Percentiles rank a stretch among this genome's conserved stretches.
These are phyloP conservation scores for Penicillium turbatum DNA, from an alignment of 495 filamentous ascomycete species.

Conservation along the genomic window DNA sequence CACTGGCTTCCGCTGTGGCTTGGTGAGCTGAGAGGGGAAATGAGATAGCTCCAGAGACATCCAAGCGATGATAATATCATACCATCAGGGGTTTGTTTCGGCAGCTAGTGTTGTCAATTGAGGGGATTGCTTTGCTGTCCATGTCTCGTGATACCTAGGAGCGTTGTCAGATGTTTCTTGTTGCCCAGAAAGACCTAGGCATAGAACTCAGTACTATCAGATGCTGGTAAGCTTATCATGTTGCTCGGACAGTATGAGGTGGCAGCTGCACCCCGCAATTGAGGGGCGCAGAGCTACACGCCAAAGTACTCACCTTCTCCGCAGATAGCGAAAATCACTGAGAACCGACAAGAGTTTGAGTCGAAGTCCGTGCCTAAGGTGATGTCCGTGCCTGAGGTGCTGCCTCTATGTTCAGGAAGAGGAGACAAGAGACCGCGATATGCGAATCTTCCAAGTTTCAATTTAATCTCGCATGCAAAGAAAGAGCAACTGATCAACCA, in stretches of 20 bases:
- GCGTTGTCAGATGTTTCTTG: not conserved
- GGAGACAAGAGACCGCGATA: not conserved
- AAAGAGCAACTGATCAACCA: slow-evolving; percentile 7
- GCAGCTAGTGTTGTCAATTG: not conserved
- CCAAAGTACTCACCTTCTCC: not conserved
- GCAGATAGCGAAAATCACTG: not conserved
- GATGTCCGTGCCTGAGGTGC: not conserved
- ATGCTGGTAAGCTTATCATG: not conserved
- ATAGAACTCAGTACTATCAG: not conserved
- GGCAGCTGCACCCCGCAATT: slow-evolving; percentile 29
- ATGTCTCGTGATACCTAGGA: not conserved
- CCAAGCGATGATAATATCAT: no score
- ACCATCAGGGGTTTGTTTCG: not conserved
- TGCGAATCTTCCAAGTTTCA: not conserved
- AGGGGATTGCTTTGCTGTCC: not conserved
- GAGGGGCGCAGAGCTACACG: not conserved
- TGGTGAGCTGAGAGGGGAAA: not conserved
- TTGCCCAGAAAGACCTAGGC: not conserved
- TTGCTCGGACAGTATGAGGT: slow-evolving; percentile 15
- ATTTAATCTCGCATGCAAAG: not conserved
- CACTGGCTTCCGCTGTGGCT: slow-evolving; percentile 7
- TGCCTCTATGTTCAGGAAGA: not conserved
- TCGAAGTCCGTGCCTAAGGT: not conserved
- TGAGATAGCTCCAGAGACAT: not conserved
- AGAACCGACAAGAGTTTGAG: not conserved